phyloP scores from a whole-genome alignment of 208 protist genomes.

The Sergeia podlipaevii region DNA sequence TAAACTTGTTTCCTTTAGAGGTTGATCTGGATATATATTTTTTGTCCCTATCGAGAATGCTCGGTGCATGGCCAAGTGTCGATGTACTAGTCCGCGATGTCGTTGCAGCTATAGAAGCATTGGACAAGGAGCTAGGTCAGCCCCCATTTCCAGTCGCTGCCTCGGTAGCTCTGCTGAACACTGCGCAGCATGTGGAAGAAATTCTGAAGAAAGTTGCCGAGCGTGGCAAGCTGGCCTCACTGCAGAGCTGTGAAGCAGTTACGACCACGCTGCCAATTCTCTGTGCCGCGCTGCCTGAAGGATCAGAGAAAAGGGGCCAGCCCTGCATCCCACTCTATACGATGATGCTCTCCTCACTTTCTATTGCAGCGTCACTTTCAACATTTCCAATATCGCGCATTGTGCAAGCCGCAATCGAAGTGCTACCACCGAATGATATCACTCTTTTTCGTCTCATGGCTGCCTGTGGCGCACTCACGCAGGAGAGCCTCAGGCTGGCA shows the following conservation, averaged over 20 bases:
- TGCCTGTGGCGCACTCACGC: slow-evolving; percentile 29
- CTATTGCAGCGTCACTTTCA: slow-evolving; percentile 27
- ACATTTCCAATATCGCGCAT: slow-evolving; percentile 60
- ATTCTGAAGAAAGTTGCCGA: slow-evolving; percentile 10
- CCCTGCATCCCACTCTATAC: slow-evolving; percentile 53
- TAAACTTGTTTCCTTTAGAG: neutral
- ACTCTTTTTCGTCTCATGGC: slow-evolving; percentile 45
- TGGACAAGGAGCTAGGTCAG: slow-evolving; percentile 49
- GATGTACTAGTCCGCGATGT: too few species aligned
- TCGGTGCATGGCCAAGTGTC: too few species aligned
- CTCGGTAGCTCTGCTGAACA: slow-evolving; percentile 7
- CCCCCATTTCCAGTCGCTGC: slow-evolving; percentile 57
- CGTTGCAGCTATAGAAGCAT: slow-evolving; percentile 19
- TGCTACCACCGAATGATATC: slow-evolving; percentile 35
- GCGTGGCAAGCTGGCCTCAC: slow-evolving; percentile 11
- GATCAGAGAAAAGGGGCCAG: slow-evolving; percentile 19
- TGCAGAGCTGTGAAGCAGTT: slow-evolving; percentile 28
- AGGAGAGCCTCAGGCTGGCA: slow-evolving; percentile 33
- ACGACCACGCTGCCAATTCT: slow-evolving; percentile 71
- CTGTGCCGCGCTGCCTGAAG: slow-evolving; percentile 55
- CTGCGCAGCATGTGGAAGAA: slow-evolving; percentile 15
- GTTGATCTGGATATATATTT: neutral
- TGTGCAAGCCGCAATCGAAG: slow-evolving; percentile 23
- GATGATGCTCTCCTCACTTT: slow-evolving; percentile 26
- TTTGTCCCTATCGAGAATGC: too few species aligned